Evolutionary conservation across 768 basidiomycete genomes (phyloP), one percentile per base, ranked within the genome.

Genomic region (Megacollybia marginata): DNA sequence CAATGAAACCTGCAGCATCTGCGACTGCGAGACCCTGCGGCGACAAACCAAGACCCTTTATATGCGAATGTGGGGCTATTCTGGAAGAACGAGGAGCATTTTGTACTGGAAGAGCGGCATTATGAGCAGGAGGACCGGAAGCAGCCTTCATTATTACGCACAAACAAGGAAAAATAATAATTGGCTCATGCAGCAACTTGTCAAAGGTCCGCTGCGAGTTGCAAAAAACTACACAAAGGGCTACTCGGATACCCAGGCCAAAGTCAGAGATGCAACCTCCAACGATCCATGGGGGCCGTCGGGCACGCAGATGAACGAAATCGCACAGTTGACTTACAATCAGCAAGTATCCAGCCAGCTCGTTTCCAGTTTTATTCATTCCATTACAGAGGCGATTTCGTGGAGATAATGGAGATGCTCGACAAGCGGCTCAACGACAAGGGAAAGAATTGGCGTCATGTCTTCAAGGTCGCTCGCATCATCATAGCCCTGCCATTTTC

Each of bases 331-430:
- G 69, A 94, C 92, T 13, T 97, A 91, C 67, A 96, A 96, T 69
- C 95, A 96, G 94, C 6, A 93, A 58, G 32, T 48, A 34, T 47
- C 40, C 35, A 28, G 13, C 15, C 38, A 9, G 47, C 36, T 31
- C 31, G 28, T 15, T 12, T n/a, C 32, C 31, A 18, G 35, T 9
- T 19, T 42, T 35, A 18, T 40, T 54, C 33, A 33, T 15, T 34
- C 32, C 50, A 20, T 42, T 44, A 15, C 49, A 79, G 93, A 68
- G 87, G 83, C 52, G 94, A 98, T 60, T 99, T 99, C 65, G 92
- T 98, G 11, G 96, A 99, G 70, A 91, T 99, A 61, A 97, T 99
- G 92, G 96, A 99, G 73, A 96, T 97, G 92, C 77, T 99, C 45
- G 96, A 98, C 69, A 98, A 99, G 69, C 83, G 96, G 47, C 71